Base-by-base conservation (phyloP, 257 asterid species). In the Nicotiana knightiana region DNA sequence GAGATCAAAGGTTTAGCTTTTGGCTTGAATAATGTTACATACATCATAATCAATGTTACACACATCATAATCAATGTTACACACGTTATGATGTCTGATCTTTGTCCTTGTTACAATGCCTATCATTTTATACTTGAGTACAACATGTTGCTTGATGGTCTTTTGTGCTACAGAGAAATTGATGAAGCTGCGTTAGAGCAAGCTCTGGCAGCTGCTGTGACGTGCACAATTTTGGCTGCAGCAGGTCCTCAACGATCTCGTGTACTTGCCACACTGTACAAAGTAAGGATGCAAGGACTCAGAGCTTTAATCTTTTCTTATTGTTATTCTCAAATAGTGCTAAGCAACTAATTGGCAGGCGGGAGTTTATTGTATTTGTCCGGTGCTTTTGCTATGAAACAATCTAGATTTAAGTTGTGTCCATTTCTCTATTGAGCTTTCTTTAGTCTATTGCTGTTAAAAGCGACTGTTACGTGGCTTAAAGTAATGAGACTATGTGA, bases 231-330 rank as follows among this genome's bases (percentile, higher is more conserved):
- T 85, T 88, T 95, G 94, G 99, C 98, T 71, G 98, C 97, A 26
- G 98, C 98, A 15, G 98, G 98, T 80, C 97, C 98, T 84, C 97
- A 94, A 76, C 94, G 97, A 58, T 92, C 99, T 81, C 97, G 97
- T 71, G 99, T 95, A 81, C 98, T 95, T 86, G 99, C 99, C 76
- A 95, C 99, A 65, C 86, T 93, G 82, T 95, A 95, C 90, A 95
- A 93, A 95, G 99, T 95, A 86, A 67, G 76, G 32, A 67, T 51
- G 39, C 62, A 81, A 28, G 51, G 63, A 75, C 80, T 51, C 18
- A 13, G 46, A 51, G 46, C 80, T 75, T 51, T 75, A 26, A 28
- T 26, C 12, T 21, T 75, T 26, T 51, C 51, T 51, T 43, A 75
- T 51, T 75, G 46, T 51, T 75, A 51, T 51, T 53, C 15, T 75